Conservation (phyloP, 768 basidiomycete genomes). For the Lenzites betulinus region DNA sequence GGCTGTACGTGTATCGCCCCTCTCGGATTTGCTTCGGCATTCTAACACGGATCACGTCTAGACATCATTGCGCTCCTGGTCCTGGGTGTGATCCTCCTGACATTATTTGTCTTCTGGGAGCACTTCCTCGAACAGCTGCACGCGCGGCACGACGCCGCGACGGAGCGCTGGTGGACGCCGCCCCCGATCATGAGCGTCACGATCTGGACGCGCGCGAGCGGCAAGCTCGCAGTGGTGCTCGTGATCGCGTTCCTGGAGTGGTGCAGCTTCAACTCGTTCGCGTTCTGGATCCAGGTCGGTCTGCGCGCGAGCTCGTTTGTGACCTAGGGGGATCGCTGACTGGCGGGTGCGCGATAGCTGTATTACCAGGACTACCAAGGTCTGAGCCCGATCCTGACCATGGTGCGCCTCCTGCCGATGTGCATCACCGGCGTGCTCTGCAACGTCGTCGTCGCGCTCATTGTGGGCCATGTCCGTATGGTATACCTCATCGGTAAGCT, state of each 20-base stretch:
- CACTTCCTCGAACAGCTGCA: slow-evolving; percentile 50
- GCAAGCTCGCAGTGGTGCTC: slow-evolving; percentile 63
- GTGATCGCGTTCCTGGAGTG: slow-evolving; percentile 65
- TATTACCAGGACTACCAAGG: slow-evolving; percentile 70
- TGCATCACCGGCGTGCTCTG: slow-evolving; percentile 62
- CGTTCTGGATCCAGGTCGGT: slow-evolving; percentile 48
- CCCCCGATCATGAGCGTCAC: slow-evolving; percentile 68
- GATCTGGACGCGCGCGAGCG: slow-evolving; percentile 63
- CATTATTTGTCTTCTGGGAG: slow-evolving; percentile 68
- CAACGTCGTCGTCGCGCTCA: slow-evolving; percentile 64
- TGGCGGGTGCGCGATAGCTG: slow-evolving; percentile 42
- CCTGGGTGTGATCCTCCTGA: slow-evolving; percentile 57
- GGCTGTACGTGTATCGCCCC: slow-evolving; percentile 40
- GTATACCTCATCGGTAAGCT: slow-evolving; percentile 57
- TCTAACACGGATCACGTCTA: slow-evolving; percentile 21
- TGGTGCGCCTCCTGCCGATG: slow-evolving; percentile 73
- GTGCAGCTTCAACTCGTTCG: slow-evolving; percentile 57
- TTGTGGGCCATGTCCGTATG: slow-evolving; percentile 56
- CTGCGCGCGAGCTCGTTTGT: slow-evolving; percentile 7
- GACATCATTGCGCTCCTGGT: slow-evolving; percentile 76
- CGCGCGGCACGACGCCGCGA: slow-evolving; percentile 4
- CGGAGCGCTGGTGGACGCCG: slow-evolving; percentile 38
- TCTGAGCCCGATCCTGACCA: slow-evolving; percentile 58
- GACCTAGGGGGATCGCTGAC: not conserved
- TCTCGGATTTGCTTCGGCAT: slow-evolving; percentile 24